phyloP scores from a whole-genome alignment of 257 asterid genomes.

The Vinca minor region DNA sequence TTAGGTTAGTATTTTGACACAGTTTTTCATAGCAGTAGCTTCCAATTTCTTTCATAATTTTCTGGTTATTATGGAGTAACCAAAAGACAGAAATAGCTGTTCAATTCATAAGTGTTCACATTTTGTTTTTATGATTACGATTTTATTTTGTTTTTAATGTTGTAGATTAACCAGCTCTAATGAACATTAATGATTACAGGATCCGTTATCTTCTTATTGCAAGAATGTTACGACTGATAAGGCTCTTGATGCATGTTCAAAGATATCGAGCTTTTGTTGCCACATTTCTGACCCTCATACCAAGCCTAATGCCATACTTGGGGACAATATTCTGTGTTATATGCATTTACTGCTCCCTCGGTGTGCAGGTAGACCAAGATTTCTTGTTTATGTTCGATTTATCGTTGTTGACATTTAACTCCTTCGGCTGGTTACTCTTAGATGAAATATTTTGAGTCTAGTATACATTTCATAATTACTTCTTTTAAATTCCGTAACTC shows the following conservation, averaged over 20 bases:
- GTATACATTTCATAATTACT: neutral
- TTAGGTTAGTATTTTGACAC: neutral
- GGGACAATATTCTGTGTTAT: conserved; percentile 87
- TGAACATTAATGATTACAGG: conserved; percentile 39
- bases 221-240: conserved; percentile 84
- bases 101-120: conserved; percentile 1
- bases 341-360: conserved; percentile 89
- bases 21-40: neutral
- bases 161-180: neutral
- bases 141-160: neutral
- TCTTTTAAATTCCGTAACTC: conserved; percentile 1
- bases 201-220: conserved; percentile 96
- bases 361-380: conserved; percentile 64
- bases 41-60: neutral
- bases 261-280: conserved; percentile 95
- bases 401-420: neutral
- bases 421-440: neutral
- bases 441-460: neutral
- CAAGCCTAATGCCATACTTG: conserved; percentile 92
- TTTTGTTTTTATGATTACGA: neutral
- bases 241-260: conserved; percentile 83
- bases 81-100: neutral
- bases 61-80: neutral
- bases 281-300: conserved; percentile 83
- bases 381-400: neutral